phyloP scores from a whole-genome alignment of 2,329 filamentous ascomycete genomes.

The Venturia nashicola region DNA sequence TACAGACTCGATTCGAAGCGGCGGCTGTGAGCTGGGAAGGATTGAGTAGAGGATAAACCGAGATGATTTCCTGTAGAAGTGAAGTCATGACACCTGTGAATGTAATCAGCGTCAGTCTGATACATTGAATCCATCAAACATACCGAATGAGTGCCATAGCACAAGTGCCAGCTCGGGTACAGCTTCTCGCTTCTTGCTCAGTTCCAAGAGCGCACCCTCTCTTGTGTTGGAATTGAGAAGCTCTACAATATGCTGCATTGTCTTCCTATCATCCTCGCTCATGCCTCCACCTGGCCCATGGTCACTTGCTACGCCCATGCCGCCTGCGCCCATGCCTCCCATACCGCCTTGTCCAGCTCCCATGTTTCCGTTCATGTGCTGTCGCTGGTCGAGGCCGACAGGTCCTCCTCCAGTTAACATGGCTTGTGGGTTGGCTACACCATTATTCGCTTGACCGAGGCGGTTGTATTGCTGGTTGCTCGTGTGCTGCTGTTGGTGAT shows the following conservation, averaged over 20 bases:
- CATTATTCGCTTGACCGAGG: slow-evolving; percentile 1
- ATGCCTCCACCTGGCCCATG: slow-evolving; percentile 23
- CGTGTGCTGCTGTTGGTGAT: slow-evolving; percentile 26
- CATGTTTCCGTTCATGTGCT: slow-evolving; percentile 1
- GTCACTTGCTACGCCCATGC: slow-evolving; percentile 10
- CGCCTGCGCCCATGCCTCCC: slow-evolving; percentile 10
- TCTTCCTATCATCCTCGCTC: slow-evolving; percentile 82
- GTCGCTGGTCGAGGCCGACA: neutral
- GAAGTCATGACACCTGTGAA: slow-evolving; percentile 88
- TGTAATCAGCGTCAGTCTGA: slow-evolving; percentile 15
- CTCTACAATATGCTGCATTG: slow-evolving; percentile 87
- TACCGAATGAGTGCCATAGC: slow-evolving; percentile 97
- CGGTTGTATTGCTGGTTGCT: slow-evolving; percentile 8
- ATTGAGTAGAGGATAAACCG: slow-evolving; percentile 91
- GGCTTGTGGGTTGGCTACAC: neutral
- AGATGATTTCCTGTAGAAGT: slow-evolving; percentile 94
- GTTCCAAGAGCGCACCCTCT: slow-evolving; percentile 81
- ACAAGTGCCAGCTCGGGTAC: slow-evolving; percentile 93
- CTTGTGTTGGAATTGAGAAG: slow-evolving; percentile 76
- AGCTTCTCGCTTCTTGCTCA: slow-evolving; percentile 98
- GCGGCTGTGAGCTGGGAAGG: slow-evolving; percentile 93
- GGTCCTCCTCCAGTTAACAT: neutral
- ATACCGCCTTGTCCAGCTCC: neutral
- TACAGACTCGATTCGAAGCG: slow-evolving; percentile 95
- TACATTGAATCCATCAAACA: slow-evolving; percentile 19